These are phyloP conservation scores for Arabis alpina DNA, from an alignment of 345 rosid species.

Conservation along the genomic window DNA sequence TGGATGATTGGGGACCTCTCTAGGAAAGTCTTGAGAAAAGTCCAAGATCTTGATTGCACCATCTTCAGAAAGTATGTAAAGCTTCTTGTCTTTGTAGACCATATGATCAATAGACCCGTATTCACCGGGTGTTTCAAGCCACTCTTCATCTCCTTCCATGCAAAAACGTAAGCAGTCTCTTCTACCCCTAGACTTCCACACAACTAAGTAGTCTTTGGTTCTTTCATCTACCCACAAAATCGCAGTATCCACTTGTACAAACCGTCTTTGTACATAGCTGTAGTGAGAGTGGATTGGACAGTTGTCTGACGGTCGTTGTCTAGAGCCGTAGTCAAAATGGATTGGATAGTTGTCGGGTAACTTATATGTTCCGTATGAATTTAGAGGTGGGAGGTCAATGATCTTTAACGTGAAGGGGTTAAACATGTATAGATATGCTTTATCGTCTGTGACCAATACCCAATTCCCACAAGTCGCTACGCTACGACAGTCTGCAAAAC, in stretches of 20 bases:
- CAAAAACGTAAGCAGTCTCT: background rate
- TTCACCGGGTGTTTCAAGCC: background rate
- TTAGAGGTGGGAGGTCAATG: slow-evolving; percentile 1
- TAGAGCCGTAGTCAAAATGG: too few relatives aligned
- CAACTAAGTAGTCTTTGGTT: slow-evolving; percentile 8
- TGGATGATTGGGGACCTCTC: background rate
- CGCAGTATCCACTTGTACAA: background rate
- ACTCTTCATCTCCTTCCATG: background rate
- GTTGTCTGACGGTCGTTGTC: too few relatives aligned
- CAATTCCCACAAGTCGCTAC: background rate
- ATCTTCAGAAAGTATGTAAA: too few relatives aligned
- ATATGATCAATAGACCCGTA: background rate
- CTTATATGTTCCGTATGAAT: background rate
- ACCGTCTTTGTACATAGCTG: too few relatives aligned
- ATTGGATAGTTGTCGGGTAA: too few relatives aligned
- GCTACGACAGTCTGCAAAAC: background rate
- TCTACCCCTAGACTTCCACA: background rate
- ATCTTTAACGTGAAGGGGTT: background rate
- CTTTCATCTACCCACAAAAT: slow-evolving; percentile 5
- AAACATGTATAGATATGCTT: background rate
- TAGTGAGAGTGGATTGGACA: too few relatives aligned
- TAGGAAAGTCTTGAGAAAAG: too few relatives aligned
- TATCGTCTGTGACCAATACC: background rate
- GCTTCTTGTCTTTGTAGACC: too few relatives aligned
- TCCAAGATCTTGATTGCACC: too few relatives aligned